Percentiles rank a stretch among this genome's conserved stretches.
Evolutionary conservation across 2,329 filamentous ascomycete species (phyloP).

Genomic region (Penicillium freii): DNA sequence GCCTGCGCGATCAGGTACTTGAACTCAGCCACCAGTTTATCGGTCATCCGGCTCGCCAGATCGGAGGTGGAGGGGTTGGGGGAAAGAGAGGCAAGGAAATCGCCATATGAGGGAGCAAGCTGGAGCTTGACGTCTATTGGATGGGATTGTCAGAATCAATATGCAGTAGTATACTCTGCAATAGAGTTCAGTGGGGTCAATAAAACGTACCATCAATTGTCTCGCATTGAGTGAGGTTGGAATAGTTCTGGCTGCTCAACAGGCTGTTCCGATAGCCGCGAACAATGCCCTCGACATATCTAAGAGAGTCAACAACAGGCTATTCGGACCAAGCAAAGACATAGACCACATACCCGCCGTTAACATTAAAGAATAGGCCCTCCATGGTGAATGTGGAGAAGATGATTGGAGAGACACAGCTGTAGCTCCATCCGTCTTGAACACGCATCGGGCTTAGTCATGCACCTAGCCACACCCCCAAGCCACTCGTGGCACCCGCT

Average conservation of each 20-base stretch:
- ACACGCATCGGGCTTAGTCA: constrained; percentile 31
- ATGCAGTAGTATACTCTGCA: neutral
- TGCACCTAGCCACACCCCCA: constrained; percentile 29
- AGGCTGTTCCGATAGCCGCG: constrained; percentile 94
- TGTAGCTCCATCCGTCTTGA: constrained; percentile 21
- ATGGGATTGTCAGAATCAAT: constrained; percentile 4
- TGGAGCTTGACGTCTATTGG: constrained; percentile 89
- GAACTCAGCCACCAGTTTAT: constrained; percentile 97
- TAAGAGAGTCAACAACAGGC: constrained; percentile 40
- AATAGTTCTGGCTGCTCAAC: constrained; percentile 85
- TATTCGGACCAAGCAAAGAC: neutral
- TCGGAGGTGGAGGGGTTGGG: constrained; percentile 96
- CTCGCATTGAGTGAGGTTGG: constrained; percentile 95
- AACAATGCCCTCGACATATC: constrained; percentile 96
- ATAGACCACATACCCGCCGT: constrained; percentile 71
- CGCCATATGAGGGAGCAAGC: constrained; percentile 92
- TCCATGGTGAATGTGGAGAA: constrained; percentile 61
- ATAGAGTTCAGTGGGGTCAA: neutral
- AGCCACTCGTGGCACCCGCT: constrained; percentile 26
- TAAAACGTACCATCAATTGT: constrained; percentile 75
- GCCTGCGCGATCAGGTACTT: constrained; percentile 93
- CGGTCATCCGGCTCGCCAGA: constrained; percentile 91
- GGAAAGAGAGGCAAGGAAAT: constrained; percentile 89
- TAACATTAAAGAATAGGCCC: constrained; percentile 90
- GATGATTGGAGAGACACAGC: constrained; percentile 20